phyloP scores from a whole-genome alignment of 176 grass and related monocot species.

The Leersia perrieri region DNA sequence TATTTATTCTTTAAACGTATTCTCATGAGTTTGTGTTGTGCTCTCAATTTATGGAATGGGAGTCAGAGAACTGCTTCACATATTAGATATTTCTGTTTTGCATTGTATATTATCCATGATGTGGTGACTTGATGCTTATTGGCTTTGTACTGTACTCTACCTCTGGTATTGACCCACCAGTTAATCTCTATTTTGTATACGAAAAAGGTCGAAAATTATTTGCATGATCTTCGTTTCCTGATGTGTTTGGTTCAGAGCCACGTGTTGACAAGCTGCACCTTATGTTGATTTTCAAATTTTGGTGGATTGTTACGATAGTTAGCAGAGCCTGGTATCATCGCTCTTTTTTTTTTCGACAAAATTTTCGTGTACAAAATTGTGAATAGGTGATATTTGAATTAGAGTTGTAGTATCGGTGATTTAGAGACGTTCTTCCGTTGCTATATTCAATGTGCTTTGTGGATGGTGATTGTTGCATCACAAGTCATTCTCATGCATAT shows the following conservation, averaged over 20 bases:
- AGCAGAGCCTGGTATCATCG: background rate
- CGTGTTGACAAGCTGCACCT: background rate
- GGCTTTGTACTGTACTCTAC: constrained; percentile 42
- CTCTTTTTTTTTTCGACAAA: background rate
- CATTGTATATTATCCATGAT: constrained; percentile 31
- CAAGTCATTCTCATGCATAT: background rate
- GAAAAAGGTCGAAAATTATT: constrained; percentile 25
- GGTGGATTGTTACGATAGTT: background rate
- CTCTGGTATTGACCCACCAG: constrained; percentile 37
- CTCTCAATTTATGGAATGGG: constrained; percentile 30
- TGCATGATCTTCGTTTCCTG: background rate
- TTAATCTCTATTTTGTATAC: background rate
- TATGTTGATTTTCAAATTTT: no score
- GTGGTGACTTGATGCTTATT: constrained; percentile 37
- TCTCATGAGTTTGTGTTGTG: constrained; percentile 34
- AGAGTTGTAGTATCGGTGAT: no score
- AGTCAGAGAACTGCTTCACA: constrained; percentile 42
- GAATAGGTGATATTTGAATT: background rate
- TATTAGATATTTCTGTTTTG: constrained; percentile 49
- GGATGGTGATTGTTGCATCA: constrained; percentile 28
- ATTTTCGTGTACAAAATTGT: background rate
- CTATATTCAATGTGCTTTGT: background rate
- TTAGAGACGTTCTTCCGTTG: background rate
- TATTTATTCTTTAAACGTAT: constrained; percentile 47
- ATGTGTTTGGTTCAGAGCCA: background rate